Evolutionary conservation across 139 green algal genomes (phyloP), one percentile per base, ranked within the genome.

Genomic region (Chlorella vulgaris): DNA sequence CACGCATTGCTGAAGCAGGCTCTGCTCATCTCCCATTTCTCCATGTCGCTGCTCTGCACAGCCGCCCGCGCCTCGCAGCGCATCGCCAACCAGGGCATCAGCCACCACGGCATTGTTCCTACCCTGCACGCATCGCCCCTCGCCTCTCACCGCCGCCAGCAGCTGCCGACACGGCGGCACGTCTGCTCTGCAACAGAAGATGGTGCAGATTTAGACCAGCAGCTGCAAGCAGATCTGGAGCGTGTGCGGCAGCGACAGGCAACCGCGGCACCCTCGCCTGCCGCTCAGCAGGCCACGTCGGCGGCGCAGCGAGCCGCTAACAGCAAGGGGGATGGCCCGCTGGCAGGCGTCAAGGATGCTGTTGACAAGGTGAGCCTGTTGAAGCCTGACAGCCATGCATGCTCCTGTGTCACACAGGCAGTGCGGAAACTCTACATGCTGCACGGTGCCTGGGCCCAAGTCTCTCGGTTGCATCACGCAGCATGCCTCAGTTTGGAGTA

Each of bases 151-250:
- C n/a, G n/a, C n/a, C n/a, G n/a, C n/a, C n/a, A n/a, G n/a, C n/a
- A n/a, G n/a, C n/a, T n/a, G n/a, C n/a, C n/a, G n/a, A n/a, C n/a
- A n/a, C n/a, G n/a, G n/a, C 47, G 47, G 10, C 47, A 55, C 47
- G 47, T 55, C 47, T 15, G 13, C 13, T 15, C 47, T 55, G 47
- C 13, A 24, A 55, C 10, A 55, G 38, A 6, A 15, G 7, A 81
- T 88, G 84, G 77, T 90, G 86, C 50, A 74, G 89, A 94, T 58
- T 68, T 96, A 28, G 89, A 92, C 62, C 43, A 80, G 67, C 80
- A 90, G 68, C 82, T 96, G 19, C 68, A 82, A 39, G 84, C 87
- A 51, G 89, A 93, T 50, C 66, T 93, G 31, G 84, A 91, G 60
- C 76, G 89, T 26, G 51, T 82, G 58, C 66, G 80, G 63, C n/a